Percentiles rank a stretch among this genome's conserved stretches.
These are phyloP conservation scores for Penicillium longicatenatum DNA, from an alignment of 495 filamentous ascomycete genomes.

Conservation along the genomic window DNA sequence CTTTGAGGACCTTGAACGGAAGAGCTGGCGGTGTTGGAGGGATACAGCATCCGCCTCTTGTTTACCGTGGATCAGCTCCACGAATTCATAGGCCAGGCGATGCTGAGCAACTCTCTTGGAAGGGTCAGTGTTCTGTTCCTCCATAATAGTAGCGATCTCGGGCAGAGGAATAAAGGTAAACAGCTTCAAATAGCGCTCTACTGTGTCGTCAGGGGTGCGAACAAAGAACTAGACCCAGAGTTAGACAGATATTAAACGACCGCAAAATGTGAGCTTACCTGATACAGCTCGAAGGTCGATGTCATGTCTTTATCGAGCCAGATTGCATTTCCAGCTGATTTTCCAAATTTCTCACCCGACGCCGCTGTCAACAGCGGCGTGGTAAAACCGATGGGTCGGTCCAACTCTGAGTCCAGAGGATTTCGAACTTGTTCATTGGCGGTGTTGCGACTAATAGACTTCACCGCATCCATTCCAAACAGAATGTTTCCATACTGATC, in stretches of 20 bases:
- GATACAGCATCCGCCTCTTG: constrained; percentile 57
- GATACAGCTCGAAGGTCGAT: constrained; percentile 81
- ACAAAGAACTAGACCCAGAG: constrained; percentile 68
- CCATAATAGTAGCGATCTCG: constrained; percentile 64
- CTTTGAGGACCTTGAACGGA: constrained; percentile 44
- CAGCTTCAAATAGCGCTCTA: constrained; percentile 79
- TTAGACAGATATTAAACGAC: constrained; percentile 20
- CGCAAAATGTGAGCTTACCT: constrained; percentile 43
- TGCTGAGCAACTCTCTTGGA: constrained; percentile 78
- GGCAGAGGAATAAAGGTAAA: constrained; percentile 84
- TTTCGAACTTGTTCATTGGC: constrained; percentile 28
- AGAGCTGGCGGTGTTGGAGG: constrained; percentile 61
- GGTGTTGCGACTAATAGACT: constrained; percentile 61
- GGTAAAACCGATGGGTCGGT: constrained; percentile 78
- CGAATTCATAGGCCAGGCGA: constrained; percentile 74
- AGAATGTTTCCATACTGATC: constrained; percentile 98
- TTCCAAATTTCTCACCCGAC: constrained; percentile 89
- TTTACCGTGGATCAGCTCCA: constrained; percentile 74
- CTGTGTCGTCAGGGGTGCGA: constrained; percentile 74
- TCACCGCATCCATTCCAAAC: constrained; percentile 82
- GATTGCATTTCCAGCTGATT: constrained; percentile 90
- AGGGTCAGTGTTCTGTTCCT: constrained; percentile 63
- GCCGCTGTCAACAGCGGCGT: constrained; percentile 85
- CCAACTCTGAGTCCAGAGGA: constrained; percentile 33
- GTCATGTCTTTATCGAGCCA: constrained; percentile 89